These are phyloP conservation scores for Flaveria floridana DNA, from an alignment of 140 eudicot genomes.

Conservation along the genomic window DNA sequence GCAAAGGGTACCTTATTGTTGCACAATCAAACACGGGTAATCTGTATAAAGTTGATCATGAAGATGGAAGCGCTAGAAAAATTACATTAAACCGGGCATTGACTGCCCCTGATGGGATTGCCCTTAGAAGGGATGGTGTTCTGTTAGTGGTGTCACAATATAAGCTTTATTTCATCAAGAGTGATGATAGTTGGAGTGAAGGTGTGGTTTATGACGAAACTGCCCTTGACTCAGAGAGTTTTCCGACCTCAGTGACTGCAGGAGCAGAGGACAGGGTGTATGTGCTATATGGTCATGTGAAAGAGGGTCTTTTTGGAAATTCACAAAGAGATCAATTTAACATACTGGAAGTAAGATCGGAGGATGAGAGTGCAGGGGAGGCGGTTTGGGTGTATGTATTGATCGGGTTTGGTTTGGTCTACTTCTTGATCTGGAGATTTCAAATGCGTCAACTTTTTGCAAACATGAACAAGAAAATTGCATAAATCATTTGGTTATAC, in stretches of 20 bases:
- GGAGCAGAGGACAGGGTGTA: constrained; percentile 82
- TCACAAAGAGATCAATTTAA: constrained; percentile 56
- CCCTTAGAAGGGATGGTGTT: constrained; percentile 70
- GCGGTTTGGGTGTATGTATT: constrained; percentile 68
- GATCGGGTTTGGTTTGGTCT: constrained; percentile 73
- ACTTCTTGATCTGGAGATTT: constrained; percentile 79
- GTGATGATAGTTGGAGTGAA: constrained; percentile 63
- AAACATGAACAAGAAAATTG: constrained; percentile 66
- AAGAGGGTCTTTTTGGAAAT: constrained; percentile 68
- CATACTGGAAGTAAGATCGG: constrained; percentile 60
- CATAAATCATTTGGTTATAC: not conserved
- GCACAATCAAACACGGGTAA: constrained; percentile 79
- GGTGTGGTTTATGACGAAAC: constrained; percentile 80
- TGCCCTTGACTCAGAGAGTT: constrained; percentile 58
- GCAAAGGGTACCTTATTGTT: constrained; percentile 65
- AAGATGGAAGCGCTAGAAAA: constrained; percentile 57
- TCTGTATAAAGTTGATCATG: constrained; percentile 58
- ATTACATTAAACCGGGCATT: constrained; percentile 54
- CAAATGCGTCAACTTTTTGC: constrained; percentile 77
- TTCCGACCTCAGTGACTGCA: constrained; percentile 60
- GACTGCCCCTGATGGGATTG: constrained; percentile 60
- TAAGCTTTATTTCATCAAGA: constrained; percentile 58
- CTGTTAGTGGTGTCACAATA: constrained; percentile 62
- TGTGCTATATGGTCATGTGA: constrained; percentile 74
- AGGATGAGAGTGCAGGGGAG: constrained; percentile 54